Base-by-base conservation (phyloP, 2,329 filamentous ascomycete species). In the Colletotrichum sp. region DNA sequence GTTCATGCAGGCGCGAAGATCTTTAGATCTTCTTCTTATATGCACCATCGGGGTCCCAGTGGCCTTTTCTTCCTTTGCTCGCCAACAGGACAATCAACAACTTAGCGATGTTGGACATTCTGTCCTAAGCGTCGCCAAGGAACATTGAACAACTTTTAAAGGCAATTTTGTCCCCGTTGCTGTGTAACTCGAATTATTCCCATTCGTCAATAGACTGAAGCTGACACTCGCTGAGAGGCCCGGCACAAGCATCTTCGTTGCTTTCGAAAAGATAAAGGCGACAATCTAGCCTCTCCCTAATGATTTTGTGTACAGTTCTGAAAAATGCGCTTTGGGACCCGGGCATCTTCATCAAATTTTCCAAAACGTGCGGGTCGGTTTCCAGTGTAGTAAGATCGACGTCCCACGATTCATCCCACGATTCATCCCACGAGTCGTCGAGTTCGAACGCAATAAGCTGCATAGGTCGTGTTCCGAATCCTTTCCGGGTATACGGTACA, bases 331-430 rank as follows among this genome's bases (percentile, higher is more conserved):
- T 1, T 18, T 2, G 26, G 1, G 26, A 1, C 12, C 57, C 57
- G 1, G 57, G 57, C 57, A 28, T 16, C 28, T 26, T 26, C 57
- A 18, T 30, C 57, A 30, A 0, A 0, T 13, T 30, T 30, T 60
- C 16, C 0, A 49, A 49, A 1, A 49, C 18, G 1, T 49, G 39
- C 1, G 28, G 26, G 0, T 60, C 28, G 55, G 3, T 5, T 32
- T 5, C 30, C 30, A 32, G 30, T 32, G 30, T 2, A 30, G 1
- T 30, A 32, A 30, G 28, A 30, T 30, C 9, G 28, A 30, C 28
- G 3, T 30, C 28, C 28, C 28, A 30, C 28, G 28, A 30, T 30
- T 30, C 28, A 30, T 30, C 28, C 28, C 28, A 30, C 28, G 28
- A 30, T 9, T 30, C 28, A 9, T 30, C 55, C 26, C 55, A 28